Evolutionary conservation across 768 basidiomycete genomes (phyloP), one percentile per base, ranked within the genome.

Genomic region (Pholiota molesta): DNA sequence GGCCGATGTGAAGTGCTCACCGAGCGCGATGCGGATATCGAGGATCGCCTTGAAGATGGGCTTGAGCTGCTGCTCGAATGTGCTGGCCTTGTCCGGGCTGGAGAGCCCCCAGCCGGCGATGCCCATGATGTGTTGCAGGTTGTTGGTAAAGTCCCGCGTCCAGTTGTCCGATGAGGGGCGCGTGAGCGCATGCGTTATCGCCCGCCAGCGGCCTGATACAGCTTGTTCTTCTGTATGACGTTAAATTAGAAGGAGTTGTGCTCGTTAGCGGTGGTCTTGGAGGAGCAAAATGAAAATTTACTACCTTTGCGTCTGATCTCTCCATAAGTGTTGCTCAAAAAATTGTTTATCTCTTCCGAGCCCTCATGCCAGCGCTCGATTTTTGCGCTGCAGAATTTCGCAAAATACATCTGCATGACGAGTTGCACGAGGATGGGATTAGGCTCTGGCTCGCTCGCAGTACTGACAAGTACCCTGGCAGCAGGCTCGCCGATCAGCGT

Each of bases 31-130:
- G n/a, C 69, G 70, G 13, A 74, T 37, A 7, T 66, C 69, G 35
- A 71, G 62, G n/a, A 68, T 62, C 29, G 67, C 66, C 60, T 69
- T 72, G 62, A 73, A 72, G 39, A 74, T 70, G 2, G 70, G 68
- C 6, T 19, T 44, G 21, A 74, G 66, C 39, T 72, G 70, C 35
- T 68, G 66, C 23, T 62, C 55, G 53, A 75, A 72, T 7, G 61
- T 1, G 5, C 13, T 6, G 31, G 23, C n/a, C 11, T 66, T 42
- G 3, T 70, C 66, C 0, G 56, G 40, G 37, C 45, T 35, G 4
- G 52, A 52, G 16, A 56, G 31, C 8, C 45, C 37, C 70, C 70
- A 71, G 4, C 21, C 42, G 6, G 69, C 61, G 29, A 72, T 29
- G n/a, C 23, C 31, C 19, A 70, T 28, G 19, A 70, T 33, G 1